Evolutionary conservation across 2,329 filamentous ascomycete genomes (phyloP).

Genomic region (Arthroderma uncinatum): DNA sequence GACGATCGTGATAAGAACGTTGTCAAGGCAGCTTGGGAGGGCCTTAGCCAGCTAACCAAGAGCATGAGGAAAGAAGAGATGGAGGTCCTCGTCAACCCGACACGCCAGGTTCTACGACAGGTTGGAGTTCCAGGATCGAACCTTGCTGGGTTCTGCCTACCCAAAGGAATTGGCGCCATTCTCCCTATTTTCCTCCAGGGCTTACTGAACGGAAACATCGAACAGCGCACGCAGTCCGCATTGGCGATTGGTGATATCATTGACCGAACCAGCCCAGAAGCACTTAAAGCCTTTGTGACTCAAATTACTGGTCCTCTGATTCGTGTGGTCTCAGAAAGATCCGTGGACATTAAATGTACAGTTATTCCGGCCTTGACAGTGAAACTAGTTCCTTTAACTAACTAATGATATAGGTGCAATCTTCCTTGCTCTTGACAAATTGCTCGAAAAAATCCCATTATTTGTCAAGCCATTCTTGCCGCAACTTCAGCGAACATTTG

Average conservation of each 20-base stretch:
- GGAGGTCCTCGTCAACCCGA: slow-evolving; percentile 81
- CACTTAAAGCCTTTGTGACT: slow-evolving; percentile 88
- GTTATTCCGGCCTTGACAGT: background rate
- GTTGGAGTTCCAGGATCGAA: slow-evolving; percentile 78
- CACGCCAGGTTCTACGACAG: slow-evolving; percentile 72
- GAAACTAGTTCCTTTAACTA: slow-evolving; percentile 13
- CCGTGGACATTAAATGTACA: slow-evolving; percentile 74
- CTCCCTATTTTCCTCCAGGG: slow-evolving; percentile 95
- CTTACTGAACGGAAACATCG: slow-evolving; percentile 87
- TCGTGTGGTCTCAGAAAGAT: slow-evolving; percentile 91
- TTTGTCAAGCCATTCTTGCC: slow-evolving; percentile 95
- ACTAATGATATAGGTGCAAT: slow-evolving; percentile 57
- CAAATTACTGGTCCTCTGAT: slow-evolving; percentile 97
- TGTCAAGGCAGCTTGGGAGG: slow-evolving; percentile 80
- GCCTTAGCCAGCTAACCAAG: slow-evolving; percentile 77
- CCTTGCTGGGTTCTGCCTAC: slow-evolving; percentile 75
- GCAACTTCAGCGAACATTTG: slow-evolving; percentile 92
- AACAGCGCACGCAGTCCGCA: slow-evolving; percentile 84
- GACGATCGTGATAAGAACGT: slow-evolving; percentile 75
- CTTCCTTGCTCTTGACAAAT: slow-evolving; percentile 81
- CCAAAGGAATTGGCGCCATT: slow-evolving; percentile 94
- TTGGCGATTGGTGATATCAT: slow-evolving; percentile 92
- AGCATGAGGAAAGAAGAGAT: slow-evolving; percentile 93
- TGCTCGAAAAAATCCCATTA: slow-evolving; percentile 90
- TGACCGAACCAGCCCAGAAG: slow-evolving; percentile 76